A percentile compares a stretch with the other conserved stretches of the same genome.
Evolutionary conservation across 179 eudicot genomes (phyloP).

Genomic region (Dionaea muscipula): DNA sequence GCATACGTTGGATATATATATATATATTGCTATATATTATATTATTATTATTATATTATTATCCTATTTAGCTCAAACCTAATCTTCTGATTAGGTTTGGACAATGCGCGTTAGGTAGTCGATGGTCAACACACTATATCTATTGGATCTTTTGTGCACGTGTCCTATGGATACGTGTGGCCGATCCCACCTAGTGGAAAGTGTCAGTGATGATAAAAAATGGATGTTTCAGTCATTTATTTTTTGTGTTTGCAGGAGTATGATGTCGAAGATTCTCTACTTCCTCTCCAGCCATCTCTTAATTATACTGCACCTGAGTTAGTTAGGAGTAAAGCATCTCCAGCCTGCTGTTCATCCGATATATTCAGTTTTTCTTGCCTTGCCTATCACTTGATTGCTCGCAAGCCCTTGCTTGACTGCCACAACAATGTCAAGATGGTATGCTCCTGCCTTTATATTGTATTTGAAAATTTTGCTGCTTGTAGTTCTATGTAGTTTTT

Average conservation of each 20-base stretch:
- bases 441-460: conserved; percentile 13
- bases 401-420: conserved; percentile 86
- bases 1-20: too few relatives aligned
- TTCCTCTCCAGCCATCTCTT: conserved; percentile 94
- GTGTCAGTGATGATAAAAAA: neutral
- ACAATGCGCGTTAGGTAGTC: too few relatives aligned
- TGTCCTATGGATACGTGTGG: too few relatives aligned
- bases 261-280: conserved; percentile 85
- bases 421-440: conserved; percentile 99
- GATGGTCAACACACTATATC: too few relatives aligned
- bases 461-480: neutral
- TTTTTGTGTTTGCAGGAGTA: conserved; percentile 51
- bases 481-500: too few relatives aligned
- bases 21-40: too few relatives aligned
- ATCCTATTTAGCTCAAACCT: too few relatives aligned
- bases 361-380: conserved; percentile 93
- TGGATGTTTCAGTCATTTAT: neutral
- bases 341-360: conserved; percentile 66
- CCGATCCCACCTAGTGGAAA: too few relatives aligned
- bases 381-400: conserved; percentile 81
- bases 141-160: too few relatives aligned
- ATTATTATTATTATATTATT: too few relatives aligned
- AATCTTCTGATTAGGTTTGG: too few relatives aligned
- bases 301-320: conserved; percentile 93
- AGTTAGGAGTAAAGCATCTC: conserved; percentile 64